Evolutionary conservation across 1,284 basidiomycete species (phyloP), one percentile per base, ranked within the genome.

Genomic region (Anthracocystis panici-leucophaei): DNA sequence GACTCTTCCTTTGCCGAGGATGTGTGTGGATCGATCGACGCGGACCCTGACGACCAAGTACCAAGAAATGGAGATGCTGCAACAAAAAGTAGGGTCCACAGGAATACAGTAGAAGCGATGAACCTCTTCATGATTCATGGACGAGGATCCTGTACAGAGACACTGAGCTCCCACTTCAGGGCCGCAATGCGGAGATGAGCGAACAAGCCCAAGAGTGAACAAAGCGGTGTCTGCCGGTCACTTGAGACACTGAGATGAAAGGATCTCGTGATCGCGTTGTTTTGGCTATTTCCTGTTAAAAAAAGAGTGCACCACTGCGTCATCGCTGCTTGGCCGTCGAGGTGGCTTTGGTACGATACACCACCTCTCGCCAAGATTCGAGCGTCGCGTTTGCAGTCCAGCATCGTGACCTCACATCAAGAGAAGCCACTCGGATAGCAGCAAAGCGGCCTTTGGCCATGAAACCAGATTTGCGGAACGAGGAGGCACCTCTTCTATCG

Each of bases 1-100:
- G 65, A 66, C 46, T 44, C 49, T 10, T 11, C 16, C 31, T 46
- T 57, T 57, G 49, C 58, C 65, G 65, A 57, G 27, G 27, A 27
- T 27, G 27, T 53, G 58, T 44, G 54, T 27, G 49, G 49, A 67
- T 57, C 58, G 65, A 67, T 62, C 65, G 65, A 67, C 59, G 16
- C 27, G 50, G 65, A 67, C 59, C 65, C 55, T 61, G 54, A 53
- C 50, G 25, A 20, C 9, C 29, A 29, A 29, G 29, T 29, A 14
- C 18, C 38, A 35, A 45, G 44, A 29, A 53, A 53, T n/a, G 42
- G 44, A 23, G 20, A 21, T 16, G 20, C 33, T 51, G n/a, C n/a
- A n/a, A 12, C 21, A 35, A 14, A 38, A 16, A 16, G 10, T n/a
- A 35, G 23, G 44, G 44, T 46, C 44, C 23, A 46, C 41, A 42